Percentiles rank a stretch among this genome's conserved stretches.
Evolutionary conservation across 2,329 filamentous ascomycete genomes (phyloP).

Genomic region (Cucurbitaria berberidis): DNA sequence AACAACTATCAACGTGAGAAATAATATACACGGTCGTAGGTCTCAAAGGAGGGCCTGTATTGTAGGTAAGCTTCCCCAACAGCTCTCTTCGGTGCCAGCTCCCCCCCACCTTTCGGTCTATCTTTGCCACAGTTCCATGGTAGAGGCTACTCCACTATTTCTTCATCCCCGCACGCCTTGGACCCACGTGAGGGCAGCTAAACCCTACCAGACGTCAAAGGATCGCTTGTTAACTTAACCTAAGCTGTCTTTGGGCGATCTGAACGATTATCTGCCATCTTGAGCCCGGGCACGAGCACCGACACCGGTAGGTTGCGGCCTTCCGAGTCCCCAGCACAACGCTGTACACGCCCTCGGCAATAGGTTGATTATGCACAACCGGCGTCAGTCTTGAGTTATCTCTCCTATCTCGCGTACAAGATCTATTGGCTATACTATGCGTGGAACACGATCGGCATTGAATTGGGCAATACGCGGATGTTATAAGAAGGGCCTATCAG

Average conservation of each 20-base stretch:
- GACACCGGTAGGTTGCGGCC: constrained; percentile 21
- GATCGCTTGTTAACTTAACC: not conserved
- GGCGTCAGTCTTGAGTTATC: constrained; percentile 21
- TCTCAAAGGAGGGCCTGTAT: not conserved
- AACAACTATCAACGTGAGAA: not conserved
- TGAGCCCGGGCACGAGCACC: constrained; percentile 9
- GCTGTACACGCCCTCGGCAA: constrained; percentile 9
- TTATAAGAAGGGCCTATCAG: not conserved
- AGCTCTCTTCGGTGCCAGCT: constrained; percentile 12
- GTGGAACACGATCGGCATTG: constrained; percentile 12
- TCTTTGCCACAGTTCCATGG: constrained; percentile 18
- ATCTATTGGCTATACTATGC: constrained; percentile 8
- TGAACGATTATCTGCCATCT: constrained; percentile 11
- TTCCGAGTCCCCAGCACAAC: not conserved
- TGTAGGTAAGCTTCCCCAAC: not conserved
- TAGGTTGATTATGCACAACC: constrained; percentile 14
- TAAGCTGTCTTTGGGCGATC: not conserved
- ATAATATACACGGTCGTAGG: not conserved
- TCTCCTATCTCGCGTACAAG: constrained; percentile 16
- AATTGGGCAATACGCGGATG: not conserved
- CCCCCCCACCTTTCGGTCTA: constrained; percentile 31
- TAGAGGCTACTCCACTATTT: constrained; percentile 13
- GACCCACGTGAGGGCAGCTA: not conserved
- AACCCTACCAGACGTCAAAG: not conserved
- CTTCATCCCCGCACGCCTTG: constrained; percentile 20